These are phyloP conservation scores for Crithidia expoeki DNA, from an alignment of 208 protist genomes.

Conservation along the genomic window DNA sequence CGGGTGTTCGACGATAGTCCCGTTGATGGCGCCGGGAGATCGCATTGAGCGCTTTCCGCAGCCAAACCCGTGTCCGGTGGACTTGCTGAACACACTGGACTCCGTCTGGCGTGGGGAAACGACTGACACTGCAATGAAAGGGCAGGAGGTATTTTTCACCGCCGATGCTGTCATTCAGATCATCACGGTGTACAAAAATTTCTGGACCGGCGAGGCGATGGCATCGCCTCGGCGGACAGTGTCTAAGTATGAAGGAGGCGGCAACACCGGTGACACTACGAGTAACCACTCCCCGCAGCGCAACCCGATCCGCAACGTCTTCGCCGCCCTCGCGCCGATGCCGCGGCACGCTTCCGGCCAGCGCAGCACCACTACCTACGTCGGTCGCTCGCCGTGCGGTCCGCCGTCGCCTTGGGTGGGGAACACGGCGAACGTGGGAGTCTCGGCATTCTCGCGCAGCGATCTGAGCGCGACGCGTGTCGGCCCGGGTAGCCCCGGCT, in stretches of 20 bases:
- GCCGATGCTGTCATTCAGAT: conserved; percentile 77
- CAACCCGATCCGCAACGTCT: conserved; percentile 24
- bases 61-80: conserved; percentile 67
- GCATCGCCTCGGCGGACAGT: neutral
- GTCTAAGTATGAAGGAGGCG: conserved; percentile 4
- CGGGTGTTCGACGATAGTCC: conserved; percentile 65
- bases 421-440: neutral
- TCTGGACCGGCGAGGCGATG: conserved; percentile 20
- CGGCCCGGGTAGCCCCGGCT: neutral
- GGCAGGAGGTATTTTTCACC: conserved; percentile 50
- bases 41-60: conserved; percentile 52
- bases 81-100: conserved; percentile 76
- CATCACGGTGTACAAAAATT: conserved; percentile 70
- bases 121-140: conserved; percentile 29
- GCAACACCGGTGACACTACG: neutral
- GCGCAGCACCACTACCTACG: conserved; percentile 10
- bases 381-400: conserved; percentile 5
- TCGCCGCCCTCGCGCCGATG: conserved; percentile 11
- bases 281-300: conserved; percentile 11
- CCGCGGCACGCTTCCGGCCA: neutral
- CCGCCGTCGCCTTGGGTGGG: neutral
- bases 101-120: conserved; percentile 70
- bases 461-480: conserved; percentile 8
- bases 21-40: conserved; percentile 49
- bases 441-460: neutral